Base-by-base conservation (phyloP, 495 filamentous ascomycete genomes). In the Xylaria flabelliformis region DNA sequence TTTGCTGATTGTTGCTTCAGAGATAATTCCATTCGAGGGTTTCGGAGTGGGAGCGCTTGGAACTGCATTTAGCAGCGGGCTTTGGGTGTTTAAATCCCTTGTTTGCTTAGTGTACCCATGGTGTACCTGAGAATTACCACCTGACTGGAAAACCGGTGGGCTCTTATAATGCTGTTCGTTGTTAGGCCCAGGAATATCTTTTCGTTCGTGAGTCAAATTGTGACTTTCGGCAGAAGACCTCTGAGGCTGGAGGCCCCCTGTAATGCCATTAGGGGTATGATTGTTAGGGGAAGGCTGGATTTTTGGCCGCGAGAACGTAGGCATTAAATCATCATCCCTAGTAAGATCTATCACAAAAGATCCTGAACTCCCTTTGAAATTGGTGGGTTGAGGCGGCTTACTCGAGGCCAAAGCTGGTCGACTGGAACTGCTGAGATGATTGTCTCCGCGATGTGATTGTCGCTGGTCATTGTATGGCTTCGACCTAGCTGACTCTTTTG, bases 261-360 rank as follows among this genome's bases (percentile, higher is more conserved):
- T 19, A 15, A 48, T 53, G 68, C 69, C 69, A 64, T 64, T 55
- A 10, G 34, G 29, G 21, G 34, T 44, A 70, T 41, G 21, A 42
- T 26, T 67, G 0, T 67, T 36, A 9, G 48, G 29, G 26, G 64
- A 26, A 55, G n/a, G 32, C 64, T 53, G 46, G 15, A 5, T 12
- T 46, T 69, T 59, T 7, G 55, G 42, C 1, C 24, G 67, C n/a
- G 55, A 39, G 8, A 62, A 46, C 9, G 44, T 12, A 21, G 39
- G 15, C 26, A 21, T 41, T 48, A 5, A 19, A 36, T 73, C 71
- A 21, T 77, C 70, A n/a, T 75, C 75, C 15, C 50, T 69, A 2
- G 74, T 77, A 62, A 76, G 74, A 44, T 77, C 77, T 58, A 79
- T 74, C 29, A 55, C 42, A 19, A 67, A 55, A 2, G 69, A 46